Percentiles rank a stretch among this genome's conserved stretches.
Conservation (phyloP, 176 grass and related monocot genomes). For the Triticum timopheevii region DNA sequence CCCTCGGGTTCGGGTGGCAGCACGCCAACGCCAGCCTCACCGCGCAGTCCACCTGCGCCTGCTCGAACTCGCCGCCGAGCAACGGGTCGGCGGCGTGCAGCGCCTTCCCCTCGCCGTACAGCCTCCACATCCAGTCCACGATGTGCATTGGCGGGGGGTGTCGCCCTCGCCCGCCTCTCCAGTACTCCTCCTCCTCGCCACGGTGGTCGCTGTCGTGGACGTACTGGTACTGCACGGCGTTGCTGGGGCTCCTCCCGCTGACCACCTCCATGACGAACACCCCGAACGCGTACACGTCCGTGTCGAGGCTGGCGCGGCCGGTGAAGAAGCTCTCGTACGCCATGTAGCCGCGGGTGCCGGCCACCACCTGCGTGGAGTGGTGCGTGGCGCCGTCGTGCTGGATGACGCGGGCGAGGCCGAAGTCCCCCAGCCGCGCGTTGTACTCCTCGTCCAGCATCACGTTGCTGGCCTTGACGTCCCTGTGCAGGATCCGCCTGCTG, state of each 20-base stretch:
- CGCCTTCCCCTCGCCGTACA: neutral
- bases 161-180: neutral
- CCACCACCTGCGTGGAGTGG: conserved; percentile 53
- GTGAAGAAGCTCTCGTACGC: conserved; percentile 69
- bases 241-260: conserved; percentile 34
- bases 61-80: conserved; percentile 4
- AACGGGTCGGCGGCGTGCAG: neutral
- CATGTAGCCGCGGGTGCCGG: conserved; percentile 54
- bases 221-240: neutral
- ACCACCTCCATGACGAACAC: conserved; percentile 58
- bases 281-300: conserved; percentile 54
- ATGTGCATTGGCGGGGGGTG: neutral
- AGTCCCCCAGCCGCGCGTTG: conserved; percentile 52
- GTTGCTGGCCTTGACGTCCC: conserved; percentile 67
- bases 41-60: conserved; percentile 30
- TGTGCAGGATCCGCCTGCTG: conserved; percentile 48
- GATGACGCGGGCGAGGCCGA: conserved; percentile 57
- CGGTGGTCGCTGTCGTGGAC: neutral
- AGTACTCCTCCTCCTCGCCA: neutral
- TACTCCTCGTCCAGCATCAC: conserved; percentile 57
- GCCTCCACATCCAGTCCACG: conserved; percentile 22
- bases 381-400: conserved; percentile 46
- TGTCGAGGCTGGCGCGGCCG: conserved; percentile 52
- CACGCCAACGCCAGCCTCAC: conserved; percentile 54
- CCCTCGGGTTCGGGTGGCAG: conserved; percentile 52